These are phyloP conservation scores for Colletotrichum filicis DNA, from an alignment of 2,329 filamentous ascomycete genomes.

Conservation along the genomic window DNA sequence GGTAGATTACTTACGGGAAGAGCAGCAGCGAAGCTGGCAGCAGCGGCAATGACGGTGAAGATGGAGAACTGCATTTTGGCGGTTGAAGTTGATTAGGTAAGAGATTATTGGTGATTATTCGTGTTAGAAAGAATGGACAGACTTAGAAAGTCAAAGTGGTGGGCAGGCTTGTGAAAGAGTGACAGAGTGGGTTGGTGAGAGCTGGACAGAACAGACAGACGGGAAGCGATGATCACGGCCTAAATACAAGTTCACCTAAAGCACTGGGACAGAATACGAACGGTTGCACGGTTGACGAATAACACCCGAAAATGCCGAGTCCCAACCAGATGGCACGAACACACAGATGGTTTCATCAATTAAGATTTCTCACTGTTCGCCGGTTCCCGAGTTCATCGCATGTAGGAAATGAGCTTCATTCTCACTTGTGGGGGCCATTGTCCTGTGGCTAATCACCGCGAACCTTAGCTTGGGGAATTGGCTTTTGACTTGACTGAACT, in stretches of 20 bases:
- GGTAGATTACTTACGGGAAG: not conserved
- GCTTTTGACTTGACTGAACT: not conserved
- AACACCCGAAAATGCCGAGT: not conserved
- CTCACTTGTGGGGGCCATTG: not conserved
- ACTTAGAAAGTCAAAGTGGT: not conserved
- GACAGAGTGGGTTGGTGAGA: not conserved
- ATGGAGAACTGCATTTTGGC: slow-evolving; percentile 14
- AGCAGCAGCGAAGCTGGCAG: slow-evolving; percentile 7
- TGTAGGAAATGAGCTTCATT: slow-evolving; percentile 11
- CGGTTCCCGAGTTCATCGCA: not conserved
- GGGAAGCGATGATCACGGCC: not conserved
- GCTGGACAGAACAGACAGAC: fast-evolving
- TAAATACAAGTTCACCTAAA: not conserved
- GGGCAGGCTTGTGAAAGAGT: not conserved
- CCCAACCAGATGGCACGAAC: not conserved
- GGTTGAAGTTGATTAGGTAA: not conserved
- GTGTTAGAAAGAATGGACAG: not conserved
- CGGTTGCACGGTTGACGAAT: not conserved
- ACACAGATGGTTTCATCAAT: slow-evolving; percentile 8
- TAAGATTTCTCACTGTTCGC: not conserved
- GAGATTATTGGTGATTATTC: not conserved
- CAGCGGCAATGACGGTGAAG: slow-evolving; percentile 11
- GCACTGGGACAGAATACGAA: not conserved
- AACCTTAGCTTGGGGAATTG: not conserved
- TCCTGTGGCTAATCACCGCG: not conserved